Base-by-base conservation (phyloP, 805 yeast species). In the Starmerella potacharoeniae region DNA sequence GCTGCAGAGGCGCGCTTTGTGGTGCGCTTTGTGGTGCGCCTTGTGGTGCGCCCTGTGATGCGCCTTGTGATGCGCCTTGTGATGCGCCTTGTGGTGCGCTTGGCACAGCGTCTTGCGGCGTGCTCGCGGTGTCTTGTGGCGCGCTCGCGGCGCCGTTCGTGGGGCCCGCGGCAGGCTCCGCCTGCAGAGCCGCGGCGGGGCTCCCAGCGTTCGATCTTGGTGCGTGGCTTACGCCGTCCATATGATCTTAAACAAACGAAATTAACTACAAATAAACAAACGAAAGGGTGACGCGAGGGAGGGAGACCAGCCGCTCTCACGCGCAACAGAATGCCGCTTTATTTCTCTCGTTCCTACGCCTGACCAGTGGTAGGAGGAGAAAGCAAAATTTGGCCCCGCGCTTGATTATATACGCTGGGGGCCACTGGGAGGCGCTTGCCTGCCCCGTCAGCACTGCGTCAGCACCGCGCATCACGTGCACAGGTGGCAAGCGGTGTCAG, bases 261-360 rank as follows among this genome's bases (percentile, higher is more conserved):
- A 43, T 50, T 49, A 54, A 49, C 56, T 49, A 54, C 56, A 49
- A 49, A 44, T 39, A 49, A 49, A 36, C 51, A 46, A 46, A 46
- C 49, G 49, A 46, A 34, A 46, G 49, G 49, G 40, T 16, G 40
- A 17, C 16, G 49, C 49, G 31, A 33, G 31, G 17, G 40, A 46
- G 49, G 16, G 40, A 33, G 11, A 17, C 49, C 39, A 33, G 49
- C 40, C 49, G 34, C 49, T 46, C 49, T 34, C 40, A 17, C 49
- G 40, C 40, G 40, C 49, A 46, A 33, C 40, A 34, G 16, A 46
- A 4, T 34, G 39, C 30, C 49, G 40, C 40, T 22, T 33, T n/a
- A 22, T 11, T 34, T 46, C 40, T 34, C 49, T 34, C 49, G 49
- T 46, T 33, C 16, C 40, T 46, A 46, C 7, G 16, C 30, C 34